These are phyloP conservation scores for Leccinum griseonigrum DNA, from an alignment of 1,284 basidiomycete species.

Conservation along the genomic window DNA sequence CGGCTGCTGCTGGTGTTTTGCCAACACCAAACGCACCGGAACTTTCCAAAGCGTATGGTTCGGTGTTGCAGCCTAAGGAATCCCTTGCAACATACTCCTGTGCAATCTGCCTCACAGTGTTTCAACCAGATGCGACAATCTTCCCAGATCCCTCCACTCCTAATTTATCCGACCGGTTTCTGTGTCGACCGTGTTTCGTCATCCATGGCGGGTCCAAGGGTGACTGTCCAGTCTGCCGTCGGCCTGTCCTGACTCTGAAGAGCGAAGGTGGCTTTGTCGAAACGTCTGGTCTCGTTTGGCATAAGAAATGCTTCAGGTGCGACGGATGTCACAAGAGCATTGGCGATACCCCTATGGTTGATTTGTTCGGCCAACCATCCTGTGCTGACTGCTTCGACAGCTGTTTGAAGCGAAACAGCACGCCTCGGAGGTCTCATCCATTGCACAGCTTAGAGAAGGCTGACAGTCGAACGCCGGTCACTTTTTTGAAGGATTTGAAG, in stretches of 20 bases:
- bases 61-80: slow-evolving; percentile 75
- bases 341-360: slow-evolving; percentile 71
- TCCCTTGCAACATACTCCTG: slow-evolving; percentile 65
- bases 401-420: slow-evolving; percentile 56
- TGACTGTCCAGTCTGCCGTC: slow-evolving; percentile 59
- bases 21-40: slow-evolving; percentile 58
- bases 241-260: slow-evolving; percentile 69
- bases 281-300: slow-evolving; percentile 67
- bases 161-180: slow-evolving; percentile 47
- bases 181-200: slow-evolving; percentile 71
- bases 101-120: slow-evolving; percentile 57
- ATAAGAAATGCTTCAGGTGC: slow-evolving; percentile 75
- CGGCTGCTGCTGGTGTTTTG: slow-evolving; percentile 52
- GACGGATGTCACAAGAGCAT: slow-evolving; percentile 69
- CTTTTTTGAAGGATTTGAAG: slow-evolving; percentile 35
- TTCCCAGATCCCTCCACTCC: slow-evolving; percentile 66
- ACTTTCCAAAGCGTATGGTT: slow-evolving; percentile 79
- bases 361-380: slow-evolving; percentile 73
- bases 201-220: slow-evolving; percentile 73
- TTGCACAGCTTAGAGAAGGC: slow-evolving; percentile 27
- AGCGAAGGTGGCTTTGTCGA: slow-evolving; percentile 75
- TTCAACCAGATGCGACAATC: slow-evolving; percentile 77
- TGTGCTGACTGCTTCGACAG: slow-evolving; percentile 75
- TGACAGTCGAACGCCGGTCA: slow-evolving; percentile 40
- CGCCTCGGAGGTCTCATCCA: slow-evolving; percentile 39